Base-by-base conservation (phyloP, 2,329 filamentous ascomycete species). In the Nemania sp. region DNA sequence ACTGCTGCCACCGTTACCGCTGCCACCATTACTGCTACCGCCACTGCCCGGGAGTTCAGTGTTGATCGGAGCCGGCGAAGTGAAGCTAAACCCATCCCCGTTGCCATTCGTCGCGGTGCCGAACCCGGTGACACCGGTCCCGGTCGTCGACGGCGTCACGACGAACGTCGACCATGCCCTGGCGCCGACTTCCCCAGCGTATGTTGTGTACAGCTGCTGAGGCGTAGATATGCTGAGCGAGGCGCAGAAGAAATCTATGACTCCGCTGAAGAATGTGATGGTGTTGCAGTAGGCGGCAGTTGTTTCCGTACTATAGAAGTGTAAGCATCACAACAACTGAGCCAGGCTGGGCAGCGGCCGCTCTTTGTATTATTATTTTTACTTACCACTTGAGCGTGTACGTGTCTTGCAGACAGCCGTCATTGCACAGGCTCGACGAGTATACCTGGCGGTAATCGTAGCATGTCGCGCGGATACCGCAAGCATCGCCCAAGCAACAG, bases 371-470 rank as follows among this genome's bases (percentile, higher is more conserved):
- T n/a, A n/a, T n/a, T n/a, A n/a, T n/a, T n/a, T n/a, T n/a, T n/a
- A 62, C 68, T 53, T 66, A 80, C 77, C 78, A 80, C 64, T 80
- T 80, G 31, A 75, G 56, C 9, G 73, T 78, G 30, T 64, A 70
- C 1, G 65, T 66, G 49, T 80, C 74, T 15, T 68, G 62, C 17
- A 68, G 54, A 52, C 77, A 80, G 9, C 67, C 70, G 42, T 69
- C 59, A 49, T 75, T 68, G 54, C 78, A 80, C 9, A 62, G 56
- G 37, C 70, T 74, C 5, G 67, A 68, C 2, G 63, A 61, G 28
- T 57, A 69, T 24, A 74, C 68, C 14, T 72, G 62, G 0, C 58
- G 54, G 41, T 69, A 72, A 56, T 78, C 74, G 9, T 76, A 52
- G 49, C 78, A 80, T 3, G 59, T 64, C 6, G 69, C 57, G 17